Evolutionary conservation across 805 yeast species (phyloP).

Genomic region (Ascoidea rubescens): DNA sequence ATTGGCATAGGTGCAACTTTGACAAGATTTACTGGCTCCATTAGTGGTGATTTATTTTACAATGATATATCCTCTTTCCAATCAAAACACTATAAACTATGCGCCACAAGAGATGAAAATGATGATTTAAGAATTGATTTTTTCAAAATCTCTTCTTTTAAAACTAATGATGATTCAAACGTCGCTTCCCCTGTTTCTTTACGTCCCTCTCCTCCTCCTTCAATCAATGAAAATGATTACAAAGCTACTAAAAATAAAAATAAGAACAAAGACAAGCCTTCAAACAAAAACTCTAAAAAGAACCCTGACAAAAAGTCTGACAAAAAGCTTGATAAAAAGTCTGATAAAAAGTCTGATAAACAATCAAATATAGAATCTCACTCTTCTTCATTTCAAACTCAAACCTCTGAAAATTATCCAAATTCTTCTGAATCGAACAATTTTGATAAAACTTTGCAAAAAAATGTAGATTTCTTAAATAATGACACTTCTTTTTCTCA

Average conservation of each 20-base stretch:
- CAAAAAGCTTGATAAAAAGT: no score
- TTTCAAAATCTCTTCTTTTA: slow-evolving; percentile 22
- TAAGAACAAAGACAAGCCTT: no score
- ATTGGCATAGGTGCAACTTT: slow-evolving; percentile 43
- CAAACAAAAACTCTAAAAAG: no score
- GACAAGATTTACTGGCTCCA: slow-evolving; percentile 40
- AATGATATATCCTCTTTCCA: slow-evolving; percentile 31
- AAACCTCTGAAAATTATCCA: no score
- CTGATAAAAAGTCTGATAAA: no score
- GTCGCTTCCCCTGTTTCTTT: not conserved
- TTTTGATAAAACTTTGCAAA: no score
- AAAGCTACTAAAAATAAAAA: not conserved
- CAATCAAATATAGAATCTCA: no score
- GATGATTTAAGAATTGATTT: slow-evolving; percentile 35
- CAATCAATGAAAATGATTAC: not conserved
- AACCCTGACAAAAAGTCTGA: no score
- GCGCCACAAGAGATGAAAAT: slow-evolving; percentile 32
- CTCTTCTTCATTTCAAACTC: no score
- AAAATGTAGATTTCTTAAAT: no score
- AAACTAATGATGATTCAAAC: not conserved
- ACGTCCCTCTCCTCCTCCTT: not conserved
- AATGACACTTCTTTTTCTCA: no score
- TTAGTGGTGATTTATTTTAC: slow-evolving; percentile 34
- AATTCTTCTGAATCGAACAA: no score
- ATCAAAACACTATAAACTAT: slow-evolving; percentile 33